phyloP scores from a whole-genome alignment of 495 filamentous ascomycete genomes.

The Lasiosphaeria ovina region DNA sequence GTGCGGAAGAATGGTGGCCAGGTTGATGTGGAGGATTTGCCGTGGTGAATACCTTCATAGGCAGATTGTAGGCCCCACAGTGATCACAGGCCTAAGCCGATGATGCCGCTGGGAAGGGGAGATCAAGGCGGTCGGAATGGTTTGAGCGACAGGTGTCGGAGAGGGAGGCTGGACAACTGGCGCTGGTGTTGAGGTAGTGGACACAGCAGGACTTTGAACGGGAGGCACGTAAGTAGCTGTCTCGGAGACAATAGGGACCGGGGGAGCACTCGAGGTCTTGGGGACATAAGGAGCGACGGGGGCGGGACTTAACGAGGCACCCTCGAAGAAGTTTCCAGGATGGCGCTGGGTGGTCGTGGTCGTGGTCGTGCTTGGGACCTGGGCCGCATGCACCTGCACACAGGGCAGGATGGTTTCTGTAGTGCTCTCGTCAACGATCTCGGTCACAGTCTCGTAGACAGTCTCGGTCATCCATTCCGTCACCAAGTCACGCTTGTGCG shows the following conservation, averaged over 20 bases:
- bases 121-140: no score
- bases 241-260: background rate
- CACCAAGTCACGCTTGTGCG: conserved; percentile 42
- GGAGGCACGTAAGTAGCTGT: conserved; percentile 15
- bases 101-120: no score
- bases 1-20: no score
- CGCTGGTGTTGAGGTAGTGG: conserved; percentile 2
- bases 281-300: conserved; percentile 19
- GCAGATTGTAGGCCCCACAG: no score
- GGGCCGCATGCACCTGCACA: conserved; percentile 13
- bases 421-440: conserved; percentile 41
- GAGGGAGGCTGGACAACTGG: conserved; percentile 1
- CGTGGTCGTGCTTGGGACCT: conserved; percentile 9
- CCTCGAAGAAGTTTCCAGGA: conserved; percentile 45
- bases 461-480: conserved; percentile 50
- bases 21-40: no score
- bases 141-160: conserved; percentile 5
- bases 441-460: conserved; percentile 48
- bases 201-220: conserved; percentile 14
- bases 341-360: conserved; percentile 5
- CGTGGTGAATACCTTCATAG: no score
- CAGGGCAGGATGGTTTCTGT: conserved; percentile 40
- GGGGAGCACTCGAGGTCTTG: conserved; percentile 10
- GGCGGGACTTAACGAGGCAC: conserved; percentile 6
- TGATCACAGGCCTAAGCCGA: no score